phyloP scores from a whole-genome alignment of 208 protist genomes.

The Herpetomonas tarakana region DNA sequence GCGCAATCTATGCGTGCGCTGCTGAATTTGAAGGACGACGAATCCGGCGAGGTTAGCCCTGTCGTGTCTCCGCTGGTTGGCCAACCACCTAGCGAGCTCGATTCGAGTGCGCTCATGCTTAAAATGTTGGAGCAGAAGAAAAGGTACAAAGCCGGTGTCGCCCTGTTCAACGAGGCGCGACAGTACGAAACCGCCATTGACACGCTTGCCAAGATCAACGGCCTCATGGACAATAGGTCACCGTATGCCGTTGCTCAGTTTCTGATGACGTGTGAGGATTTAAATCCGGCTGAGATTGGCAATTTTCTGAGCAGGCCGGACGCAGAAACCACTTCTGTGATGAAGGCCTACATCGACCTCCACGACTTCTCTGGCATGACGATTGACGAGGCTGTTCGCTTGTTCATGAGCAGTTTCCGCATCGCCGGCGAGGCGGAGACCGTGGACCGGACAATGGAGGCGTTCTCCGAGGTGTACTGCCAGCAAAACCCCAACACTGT shows the following conservation, averaged over 20 bases:
- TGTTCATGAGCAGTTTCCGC: constrained; percentile 82
- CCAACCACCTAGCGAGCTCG: neutral
- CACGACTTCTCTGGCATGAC: constrained; percentile 31
- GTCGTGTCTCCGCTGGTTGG: neutral
- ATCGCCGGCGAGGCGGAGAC: constrained; percentile 92
- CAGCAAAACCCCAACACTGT: constrained; percentile 16
- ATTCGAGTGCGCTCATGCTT: neutral
- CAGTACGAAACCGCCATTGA: neutral
- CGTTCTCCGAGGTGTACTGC: constrained; percentile 89
- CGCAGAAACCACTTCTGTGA: neutral
- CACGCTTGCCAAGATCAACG: neutral
- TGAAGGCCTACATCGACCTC: constrained; percentile 41
- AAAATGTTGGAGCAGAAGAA: constrained; percentile 1
- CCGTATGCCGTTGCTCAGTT: constrained; percentile 11
- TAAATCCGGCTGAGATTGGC: constrained; percentile 12
- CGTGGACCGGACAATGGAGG: constrained; percentile 94
- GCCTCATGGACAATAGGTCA: constrained; percentile 1
- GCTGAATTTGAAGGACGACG: neutral
- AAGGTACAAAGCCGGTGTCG: constrained; percentile 7
- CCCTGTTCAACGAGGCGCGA: constrained; percentile 11
- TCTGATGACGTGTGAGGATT: constrained; percentile 6
- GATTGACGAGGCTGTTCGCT: constrained; percentile 56
- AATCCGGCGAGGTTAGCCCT: neutral
- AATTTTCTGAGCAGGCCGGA: constrained; percentile 5
- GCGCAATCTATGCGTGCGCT: neutral